Base-by-base conservation (phyloP, 345 rosid genomes). In the Gossypium herbaceum region DNA sequence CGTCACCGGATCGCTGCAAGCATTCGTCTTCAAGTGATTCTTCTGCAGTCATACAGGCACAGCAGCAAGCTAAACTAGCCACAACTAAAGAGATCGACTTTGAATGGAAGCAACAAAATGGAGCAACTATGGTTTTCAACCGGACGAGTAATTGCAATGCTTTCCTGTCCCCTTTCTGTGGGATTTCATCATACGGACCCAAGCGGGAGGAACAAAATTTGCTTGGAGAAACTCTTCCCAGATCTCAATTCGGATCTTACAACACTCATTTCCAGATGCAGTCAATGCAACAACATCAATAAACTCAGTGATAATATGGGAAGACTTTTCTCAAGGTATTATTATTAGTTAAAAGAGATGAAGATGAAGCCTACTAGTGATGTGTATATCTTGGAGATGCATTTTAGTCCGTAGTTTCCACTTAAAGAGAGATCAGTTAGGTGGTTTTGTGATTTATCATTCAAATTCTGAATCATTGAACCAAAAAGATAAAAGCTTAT, bases 171-270 rank as follows among this genome's bases (percentile, higher is more conserved):
- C 87, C 89, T 67, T 71, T 83, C 20, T 80, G 83, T 73, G 94
- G 90, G 56, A 78, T 83, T 75, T 87, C 96, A 10, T 78, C 93
- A 0, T 82, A 89, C 50, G 90, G 82, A 81, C 72, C 81, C 4
- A 87, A 84, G 87, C 64, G 84, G 75, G 91, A 87, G 47, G 97
- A 88, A 68, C 95, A 89, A 76, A 80, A 81, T 83, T 79, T 89
- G 78, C 85, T 85, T 10, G 64, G 82, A 76, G 94, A 81, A 81
- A 70, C 76, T 56, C 76, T 79, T 75, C 78, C 82, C 16, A 85
- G 83, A 51, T 84, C 90, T 77, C 92, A 88, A 44, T 82, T 89
- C 56, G 88, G 81, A 73, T 70, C 88, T 61, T 86, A 82, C 83
- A 68, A 34, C 75, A 27, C 79, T 68, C 70, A 80, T 52, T 74